phyloP scores from a whole-genome alignment of 768 basidiomycete species.

The Clathrus columnatus region DNA sequence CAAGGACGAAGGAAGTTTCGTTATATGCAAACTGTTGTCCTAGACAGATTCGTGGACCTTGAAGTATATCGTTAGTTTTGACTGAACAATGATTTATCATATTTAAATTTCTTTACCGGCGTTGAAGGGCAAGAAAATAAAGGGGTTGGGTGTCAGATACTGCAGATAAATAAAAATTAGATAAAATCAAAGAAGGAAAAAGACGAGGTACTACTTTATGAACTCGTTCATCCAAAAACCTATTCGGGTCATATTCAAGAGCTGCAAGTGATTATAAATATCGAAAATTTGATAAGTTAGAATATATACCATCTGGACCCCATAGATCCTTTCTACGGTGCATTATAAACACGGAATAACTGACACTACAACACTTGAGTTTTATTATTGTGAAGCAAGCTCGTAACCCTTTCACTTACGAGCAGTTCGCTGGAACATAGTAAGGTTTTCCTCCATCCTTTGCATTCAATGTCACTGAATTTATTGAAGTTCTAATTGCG shows the following conservation, averaged over 20 bases:
- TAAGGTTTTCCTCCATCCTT: constrained; percentile 7
- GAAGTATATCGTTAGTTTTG: constrained; percentile 15
- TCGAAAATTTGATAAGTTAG: no score
- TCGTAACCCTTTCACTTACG: no score
- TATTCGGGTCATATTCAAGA: constrained; percentile 15
- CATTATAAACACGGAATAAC: constrained; percentile 23
- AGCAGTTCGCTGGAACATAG: neutral
- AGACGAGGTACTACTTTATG: constrained; percentile 10
- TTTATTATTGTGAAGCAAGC: no score
- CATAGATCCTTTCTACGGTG: constrained; percentile 32
- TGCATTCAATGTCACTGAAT: neutral
- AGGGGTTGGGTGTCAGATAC: constrained; percentile 54
- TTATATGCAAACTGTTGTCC: constrained; percentile 49
- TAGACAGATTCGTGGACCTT: constrained; percentile 46
- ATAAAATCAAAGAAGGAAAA: neutral
- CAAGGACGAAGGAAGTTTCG: constrained; percentile 51
- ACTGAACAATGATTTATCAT: neutral
- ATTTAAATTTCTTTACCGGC: constrained; percentile 26
- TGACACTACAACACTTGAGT: neutral
- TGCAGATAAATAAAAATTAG: constrained; percentile 12
- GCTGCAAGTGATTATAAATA: no score
- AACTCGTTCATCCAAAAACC: constrained; percentile 14
- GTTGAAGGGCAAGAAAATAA: constrained; percentile 65
- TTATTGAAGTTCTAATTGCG: neutral
- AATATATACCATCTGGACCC: constrained; percentile 28